A percentile compares a stretch with the other conserved stretches of the same genome.
Conservation (phyloP, 1,284 basidiomycete genomes). For the Rhodotorula mucilaginosa region DNA sequence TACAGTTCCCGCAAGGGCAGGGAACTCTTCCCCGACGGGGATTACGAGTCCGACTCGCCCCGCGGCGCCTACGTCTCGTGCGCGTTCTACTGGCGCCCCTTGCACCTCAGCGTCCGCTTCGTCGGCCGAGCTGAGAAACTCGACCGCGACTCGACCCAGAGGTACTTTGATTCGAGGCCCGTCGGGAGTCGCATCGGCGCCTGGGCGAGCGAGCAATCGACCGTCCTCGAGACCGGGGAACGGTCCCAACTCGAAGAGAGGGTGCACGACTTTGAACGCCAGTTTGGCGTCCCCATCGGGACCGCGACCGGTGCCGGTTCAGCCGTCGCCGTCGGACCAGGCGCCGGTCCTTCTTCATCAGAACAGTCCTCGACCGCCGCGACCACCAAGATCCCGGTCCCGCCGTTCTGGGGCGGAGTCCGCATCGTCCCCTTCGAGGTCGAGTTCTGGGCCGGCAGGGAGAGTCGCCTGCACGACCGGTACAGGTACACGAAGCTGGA, state of each 20-base stretch:
- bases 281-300: constrained; percentile 58
- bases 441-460: constrained; percentile 92
- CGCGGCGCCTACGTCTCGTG: constrained; percentile 63
- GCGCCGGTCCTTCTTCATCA: not conserved
- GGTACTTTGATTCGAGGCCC: constrained; percentile 82
- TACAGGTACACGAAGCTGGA: constrained; percentile 69
- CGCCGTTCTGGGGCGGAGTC: constrained; percentile 96
- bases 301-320: constrained; percentile 28
- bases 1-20: constrained; percentile 86
- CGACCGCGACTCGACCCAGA: constrained; percentile 65
- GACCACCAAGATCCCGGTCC: constrained; percentile 63
- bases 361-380: no score
- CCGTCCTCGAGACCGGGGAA: constrained; percentile 63
- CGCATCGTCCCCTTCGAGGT: constrained; percentile 82
- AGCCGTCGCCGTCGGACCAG: constrained; percentile 24
- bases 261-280: constrained; percentile 61
- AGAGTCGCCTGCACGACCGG: constrained; percentile 72
- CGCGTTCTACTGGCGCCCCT: constrained; percentile 87
- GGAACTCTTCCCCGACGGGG: constrained; percentile 58
- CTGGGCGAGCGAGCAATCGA: constrained; percentile 86
- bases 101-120: constrained; percentile 77
- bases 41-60: constrained; percentile 49
- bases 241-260: constrained; percentile 60
- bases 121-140: constrained; percentile 81
- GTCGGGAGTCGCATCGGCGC: constrained; percentile 82